A percentile compares a stretch with the other conserved stretches of the same genome.
Conservation (phyloP, 371 early-diverging fungal species). For the Dinochytrium kinnereticum region DNA sequence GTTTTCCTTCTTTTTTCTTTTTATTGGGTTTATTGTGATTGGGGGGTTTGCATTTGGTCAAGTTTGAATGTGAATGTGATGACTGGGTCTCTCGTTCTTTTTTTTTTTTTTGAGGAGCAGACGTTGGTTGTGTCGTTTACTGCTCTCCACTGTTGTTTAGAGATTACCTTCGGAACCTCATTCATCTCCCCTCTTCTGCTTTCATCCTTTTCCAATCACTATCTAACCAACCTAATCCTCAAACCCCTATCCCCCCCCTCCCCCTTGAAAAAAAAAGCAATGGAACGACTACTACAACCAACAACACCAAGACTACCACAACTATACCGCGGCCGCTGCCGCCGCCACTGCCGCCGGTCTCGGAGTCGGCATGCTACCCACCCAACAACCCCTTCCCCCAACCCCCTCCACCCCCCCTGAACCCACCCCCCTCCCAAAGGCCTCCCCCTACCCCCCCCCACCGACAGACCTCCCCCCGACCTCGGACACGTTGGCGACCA, state of each 20-base stretch:
- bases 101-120: no score
- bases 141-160: no score
- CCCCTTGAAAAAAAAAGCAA: not conserved
- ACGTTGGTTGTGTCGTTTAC: no score
- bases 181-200: no score
- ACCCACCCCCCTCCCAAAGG: not conserved
- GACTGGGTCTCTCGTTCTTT: not conserved
- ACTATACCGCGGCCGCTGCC: conserved; percentile 4
- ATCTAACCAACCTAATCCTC: not conserved
- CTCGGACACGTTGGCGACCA: not conserved
- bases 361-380: conserved; percentile 8
- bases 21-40: no score
- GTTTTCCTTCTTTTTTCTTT: not conserved
- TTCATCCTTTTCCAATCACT: not conserved
- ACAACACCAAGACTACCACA: conserved; percentile 5
- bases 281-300: conserved; percentile 4
- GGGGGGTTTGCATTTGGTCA: no score
- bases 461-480: not conserved
- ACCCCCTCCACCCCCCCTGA: not conserved
- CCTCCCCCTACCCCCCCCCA: not conserved
- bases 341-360: conserved; percentile 8
- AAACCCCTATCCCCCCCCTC: not conserved
- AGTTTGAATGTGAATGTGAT: no score
- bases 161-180: not conserved
- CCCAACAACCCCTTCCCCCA: not conserved